Base-by-base conservation (phyloP, 768 basidiomycete species). In the Epithele typhae region DNA sequence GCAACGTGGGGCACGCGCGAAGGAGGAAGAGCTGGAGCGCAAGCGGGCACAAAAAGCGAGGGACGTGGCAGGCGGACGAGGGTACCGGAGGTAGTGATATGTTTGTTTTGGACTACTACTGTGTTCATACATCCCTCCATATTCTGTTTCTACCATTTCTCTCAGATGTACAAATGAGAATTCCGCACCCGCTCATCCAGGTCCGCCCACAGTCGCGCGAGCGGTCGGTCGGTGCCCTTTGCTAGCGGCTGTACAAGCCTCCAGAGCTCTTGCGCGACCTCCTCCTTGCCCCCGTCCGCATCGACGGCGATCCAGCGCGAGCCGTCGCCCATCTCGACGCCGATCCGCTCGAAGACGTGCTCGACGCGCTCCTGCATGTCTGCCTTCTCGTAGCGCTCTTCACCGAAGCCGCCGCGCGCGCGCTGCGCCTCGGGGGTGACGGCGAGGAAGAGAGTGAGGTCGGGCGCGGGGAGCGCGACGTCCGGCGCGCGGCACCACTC, bases 401-500 rank as follows among this genome's bases (percentile, higher is more conserved):
- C 77, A 3, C 93, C 93, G 56, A 87, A 96, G 0, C 87, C 89
- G 1, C 84, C 87, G 12, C 95, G 78, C 36, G 64, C 59, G 33
- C 73, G 72, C 0, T 92, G 89, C 11, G 73, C 67, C 33, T 82
- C 81, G 0, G 90, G 84, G 0, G 81, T 67, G 50, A 98, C 75
- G 55, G 92, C 82, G 49, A 99, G 81, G 71, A 95, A 96, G 36
- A 97, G 57, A 0, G 84, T 84, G 32, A 95, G 64, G 62, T 98
- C 96, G 0, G 95, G 95, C 0, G 84, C 75, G 9, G 94, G 96
- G 15, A 99, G 82, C 7, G 79, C 78, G n/a, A 82, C 68, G 54
- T 99, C 95, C 4, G 94, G 93, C 1, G 81, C 70, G 40, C 80
- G 75, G 63, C 93, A 95, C 89, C 91, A 99, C 14, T 78, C 74